Evolutionary conservation across 2,329 filamentous ascomycete species (phyloP), one percentile per base, ranked within the genome.

Genomic region (Bipolaris bicolor): DNA sequence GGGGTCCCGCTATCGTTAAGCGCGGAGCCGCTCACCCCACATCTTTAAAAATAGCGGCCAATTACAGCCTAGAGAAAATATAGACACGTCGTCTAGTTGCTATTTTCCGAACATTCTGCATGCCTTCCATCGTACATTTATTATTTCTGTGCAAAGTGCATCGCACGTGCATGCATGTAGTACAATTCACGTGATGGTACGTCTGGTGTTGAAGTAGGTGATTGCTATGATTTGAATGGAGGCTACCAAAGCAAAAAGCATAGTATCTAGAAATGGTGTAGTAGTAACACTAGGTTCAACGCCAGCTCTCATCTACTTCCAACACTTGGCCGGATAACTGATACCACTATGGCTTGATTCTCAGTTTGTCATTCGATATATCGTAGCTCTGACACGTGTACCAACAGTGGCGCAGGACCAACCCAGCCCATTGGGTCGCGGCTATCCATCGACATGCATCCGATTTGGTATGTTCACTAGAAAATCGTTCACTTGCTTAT

Each of bases 341-440:
- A 57, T 58, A 60, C 61, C 41, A 46, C 56, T 13, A 51, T 52
- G 53, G 49, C 63, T 60, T 62, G 29, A 46, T 20, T 24, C 40
- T 43, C 40, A 45, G 26, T 50, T 49, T 61, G 20, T 20, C 7
- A 65, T 65, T 63, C 53, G 53, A 44, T 31, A 37, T 45, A 54
- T 26, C 15, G 41, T 22, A 49, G 46, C 44, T 56, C 56, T 63
- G 63, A 61, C 62, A 69, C 63, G 61, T 66, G 52, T 64, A 54
- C 52, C 44, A 55, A 50, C 47, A 47, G 52, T 57, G 52, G 54
- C 59, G 49, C 48, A 57, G 44, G 45, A 46, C 31, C 50, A 49
- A 45, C 47, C 29, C 49, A 31, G 37, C 10, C 49, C 58, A 50
- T 43, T 29, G 45, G 57, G 54, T 51, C 59, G 63, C 60, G 65